These are phyloP conservation scores for Aspergillus sparsus DNA, from an alignment of 495 filamentous ascomycete genomes.

Conservation along the genomic window DNA sequence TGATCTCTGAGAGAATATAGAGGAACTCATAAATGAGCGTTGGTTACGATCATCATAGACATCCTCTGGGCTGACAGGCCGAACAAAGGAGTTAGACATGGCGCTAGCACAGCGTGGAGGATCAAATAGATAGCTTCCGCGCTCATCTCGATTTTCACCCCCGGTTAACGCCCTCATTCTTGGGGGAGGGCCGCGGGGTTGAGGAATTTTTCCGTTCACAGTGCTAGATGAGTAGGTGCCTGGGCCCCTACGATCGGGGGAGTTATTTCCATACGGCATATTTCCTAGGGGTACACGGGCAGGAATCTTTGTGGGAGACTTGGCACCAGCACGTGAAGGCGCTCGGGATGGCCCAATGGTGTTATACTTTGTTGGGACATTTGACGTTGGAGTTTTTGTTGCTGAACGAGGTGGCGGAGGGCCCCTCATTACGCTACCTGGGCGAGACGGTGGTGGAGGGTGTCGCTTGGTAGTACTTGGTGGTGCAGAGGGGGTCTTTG, in stretches of 20 bases:
- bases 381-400: conserved; percentile 69
- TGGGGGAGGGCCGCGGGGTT: conserved; percentile 73
- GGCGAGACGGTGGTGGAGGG: conserved; percentile 35
- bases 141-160: conserved; percentile 64
- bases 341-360: conserved; percentile 47
- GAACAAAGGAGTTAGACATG: conserved; percentile 64
- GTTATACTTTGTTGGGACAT: conserved; percentile 54
- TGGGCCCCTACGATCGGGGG: conserved; percentile 68
- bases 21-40: conserved; percentile 51
- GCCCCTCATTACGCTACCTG: conserved; percentile 36
- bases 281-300: conserved; percentile 76
- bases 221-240: conserved; percentile 53
- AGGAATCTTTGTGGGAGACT: conserved; percentile 79
- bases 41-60: conserved; percentile 72
- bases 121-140: conserved; percentile 59
- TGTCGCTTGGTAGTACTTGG: conserved; percentile 36
- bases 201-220: conserved; percentile 59
- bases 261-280: conserved; percentile 79
- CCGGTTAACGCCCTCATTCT: conserved; percentile 83
- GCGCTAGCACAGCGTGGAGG: conserved; percentile 67
- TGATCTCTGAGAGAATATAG: conserved; percentile 47
- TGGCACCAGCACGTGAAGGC: conserved; percentile 42
- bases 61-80: conserved; percentile 80
- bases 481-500: conserved; percentile 75
- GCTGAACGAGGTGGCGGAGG: conserved; percentile 57